These are phyloP conservation scores for Sordaria brevicollis DNA, from an alignment of 495 filamentous ascomycete genomes.

Conservation along the genomic window DNA sequence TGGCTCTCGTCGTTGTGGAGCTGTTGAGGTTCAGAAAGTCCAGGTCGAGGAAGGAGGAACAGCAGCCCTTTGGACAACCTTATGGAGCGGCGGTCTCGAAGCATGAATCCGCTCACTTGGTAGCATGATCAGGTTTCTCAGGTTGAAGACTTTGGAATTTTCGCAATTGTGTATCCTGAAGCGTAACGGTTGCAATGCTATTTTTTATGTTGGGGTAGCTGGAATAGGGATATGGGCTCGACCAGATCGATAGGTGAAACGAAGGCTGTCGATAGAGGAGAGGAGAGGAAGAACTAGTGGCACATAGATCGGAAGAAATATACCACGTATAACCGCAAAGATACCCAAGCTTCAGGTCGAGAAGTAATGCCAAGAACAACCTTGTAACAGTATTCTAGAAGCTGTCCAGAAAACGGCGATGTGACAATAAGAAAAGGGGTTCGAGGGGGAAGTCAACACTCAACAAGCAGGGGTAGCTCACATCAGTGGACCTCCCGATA, in stretches of 20 bases:
- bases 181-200: background rate
- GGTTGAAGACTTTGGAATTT: background rate
- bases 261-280: background rate
- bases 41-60: background rate
- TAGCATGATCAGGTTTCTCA: background rate
- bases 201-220: background rate
- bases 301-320: background rate
- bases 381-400: background rate
- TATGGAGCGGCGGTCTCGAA: background rate
- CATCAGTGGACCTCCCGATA: background rate
- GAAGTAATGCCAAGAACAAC: background rate
- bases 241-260: background rate
- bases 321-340: background rate
- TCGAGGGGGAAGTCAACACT: background rate
- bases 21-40: constrained; percentile 6
- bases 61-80: background rate
- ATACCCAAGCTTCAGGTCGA: background rate
- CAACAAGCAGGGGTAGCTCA: background rate
- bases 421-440: background rate
- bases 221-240: too few species aligned
- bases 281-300: background rate
- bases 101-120: background rate
- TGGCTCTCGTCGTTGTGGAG: constrained; percentile 35
- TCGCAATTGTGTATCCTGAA: background rate
- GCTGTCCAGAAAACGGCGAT: background rate